Percentiles rank a stretch among this genome's conserved stretches.
Evolutionary conservation across 2,329 filamentous ascomycete species (phyloP).

Genomic region (Colletotrichum magnum): DNA sequence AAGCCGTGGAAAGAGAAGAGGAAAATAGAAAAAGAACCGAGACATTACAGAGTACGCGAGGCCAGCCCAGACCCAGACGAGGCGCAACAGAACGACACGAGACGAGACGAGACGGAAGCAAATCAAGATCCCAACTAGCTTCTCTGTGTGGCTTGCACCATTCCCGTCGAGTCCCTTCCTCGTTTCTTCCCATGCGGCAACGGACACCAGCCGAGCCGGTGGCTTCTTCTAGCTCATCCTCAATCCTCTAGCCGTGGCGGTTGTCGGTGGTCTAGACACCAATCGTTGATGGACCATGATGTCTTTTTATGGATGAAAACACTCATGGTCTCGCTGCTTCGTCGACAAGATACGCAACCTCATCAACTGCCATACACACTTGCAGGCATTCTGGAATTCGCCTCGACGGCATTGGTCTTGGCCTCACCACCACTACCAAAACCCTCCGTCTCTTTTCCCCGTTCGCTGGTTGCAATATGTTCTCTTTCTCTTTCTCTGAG

Average conservation of each 20-base stretch:
- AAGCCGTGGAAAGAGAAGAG: conserved; percentile 15
- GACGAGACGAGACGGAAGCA: conserved; percentile 41
- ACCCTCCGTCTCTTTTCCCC: not conserved
- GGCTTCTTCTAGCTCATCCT: conserved; percentile 36
- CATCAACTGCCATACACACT: conserved; percentile 7
- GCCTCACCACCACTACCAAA: not conserved
- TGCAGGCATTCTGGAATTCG: conserved; percentile 3
- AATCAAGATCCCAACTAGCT: conserved; percentile 37
- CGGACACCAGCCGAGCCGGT: conserved; percentile 37
- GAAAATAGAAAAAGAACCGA: conserved; percentile 6
- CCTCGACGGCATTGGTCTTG: conserved; percentile 12
- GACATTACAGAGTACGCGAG: conserved; percentile 32
- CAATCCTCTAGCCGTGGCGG: conserved; percentile 33
- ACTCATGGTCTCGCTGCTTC: conserved; percentile 26
- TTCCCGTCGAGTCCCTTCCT: conserved; percentile 33
- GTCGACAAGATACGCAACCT: conserved; percentile 25
- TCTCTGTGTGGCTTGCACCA: conserved; percentile 37
- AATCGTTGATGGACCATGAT: conserved; percentile 34
- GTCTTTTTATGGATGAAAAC: conserved; percentile 38
- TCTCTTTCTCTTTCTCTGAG: not conserved
- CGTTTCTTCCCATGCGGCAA: conserved; percentile 39
- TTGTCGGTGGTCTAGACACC: conserved; percentile 32
- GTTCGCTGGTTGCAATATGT: conserved; percentile 20
- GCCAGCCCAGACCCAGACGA: conserved; percentile 31
- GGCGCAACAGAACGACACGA: conserved; percentile 37